phyloP scores from a whole-genome alignment of 2,329 filamentous ascomycete genomes.

The Epichloe festucae region DNA sequence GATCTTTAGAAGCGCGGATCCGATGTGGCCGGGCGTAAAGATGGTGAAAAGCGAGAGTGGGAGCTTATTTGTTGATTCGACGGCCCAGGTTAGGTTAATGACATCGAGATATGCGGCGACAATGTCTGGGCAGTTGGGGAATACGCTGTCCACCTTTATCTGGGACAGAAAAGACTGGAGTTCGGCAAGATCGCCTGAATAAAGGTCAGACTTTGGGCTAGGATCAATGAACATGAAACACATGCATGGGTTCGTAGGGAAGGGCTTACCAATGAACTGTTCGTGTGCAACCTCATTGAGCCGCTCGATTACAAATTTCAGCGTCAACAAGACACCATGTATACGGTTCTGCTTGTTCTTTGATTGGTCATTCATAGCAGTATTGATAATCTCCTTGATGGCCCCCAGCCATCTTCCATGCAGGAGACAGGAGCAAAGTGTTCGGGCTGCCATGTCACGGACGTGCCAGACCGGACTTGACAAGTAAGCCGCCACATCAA shows the following conservation, averaged over 20 bases:
- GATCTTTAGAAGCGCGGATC: conserved; percentile 26
- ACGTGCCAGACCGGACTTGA: conserved; percentile 67
- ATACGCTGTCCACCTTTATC: conserved; percentile 13
- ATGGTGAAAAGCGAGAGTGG: conserved; percentile 12
- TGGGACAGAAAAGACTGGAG: conserved; percentile 18
- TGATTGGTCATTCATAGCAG: conserved; percentile 14
- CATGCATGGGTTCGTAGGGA: no score
- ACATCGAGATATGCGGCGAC: conserved; percentile 34
- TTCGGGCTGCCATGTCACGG: conserved; percentile 66
- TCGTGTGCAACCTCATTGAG: conserved; percentile 33
- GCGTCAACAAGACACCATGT: conserved; percentile 44
- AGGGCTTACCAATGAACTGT: conserved; percentile 27
- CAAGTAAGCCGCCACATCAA: conserved; percentile 48
- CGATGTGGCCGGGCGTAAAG: conserved; percentile 7
- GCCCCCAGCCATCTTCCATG: conserved; percentile 33
- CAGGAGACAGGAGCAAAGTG: conserved; percentile 50
- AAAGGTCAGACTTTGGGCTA: background rate
- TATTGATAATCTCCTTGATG: conserved; percentile 24
- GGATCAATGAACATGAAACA: background rate
- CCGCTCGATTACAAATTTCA: conserved; percentile 44
- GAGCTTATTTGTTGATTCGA: conserved; percentile 13
- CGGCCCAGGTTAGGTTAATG: conserved; percentile 27
- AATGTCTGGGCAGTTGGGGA: conserved; percentile 26
- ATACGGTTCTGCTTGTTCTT: conserved; percentile 34
- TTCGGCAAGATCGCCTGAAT: conserved; percentile 17